These are phyloP conservation scores for Albugo laibachii DNA, from an alignment of 352 stramenopile species.

Conservation along the genomic window DNA sequence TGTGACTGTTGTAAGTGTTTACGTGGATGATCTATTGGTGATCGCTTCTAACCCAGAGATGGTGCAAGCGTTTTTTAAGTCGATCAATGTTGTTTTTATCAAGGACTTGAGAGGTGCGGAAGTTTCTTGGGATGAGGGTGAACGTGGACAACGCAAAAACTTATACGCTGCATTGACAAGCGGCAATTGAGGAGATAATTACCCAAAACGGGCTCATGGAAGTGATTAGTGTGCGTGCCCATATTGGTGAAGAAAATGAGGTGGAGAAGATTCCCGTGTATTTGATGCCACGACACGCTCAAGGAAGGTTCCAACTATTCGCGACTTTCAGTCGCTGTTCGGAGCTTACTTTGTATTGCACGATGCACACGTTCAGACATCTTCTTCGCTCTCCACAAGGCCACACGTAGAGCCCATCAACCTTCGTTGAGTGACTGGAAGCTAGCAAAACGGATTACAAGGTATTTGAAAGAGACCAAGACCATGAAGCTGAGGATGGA, in stretches of 20 bases:
- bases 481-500: constrained; percentile 4
- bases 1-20: constrained; percentile 5
- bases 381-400: constrained; percentile 9
- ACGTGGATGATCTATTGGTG: constrained; percentile 16
- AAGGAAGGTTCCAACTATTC: constrained; percentile 3
- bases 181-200: constrained; percentile 9
- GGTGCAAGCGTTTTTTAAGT: constrained; percentile 6
- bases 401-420: constrained; percentile 5
- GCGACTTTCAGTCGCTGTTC: constrained; percentile 15
- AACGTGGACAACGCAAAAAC: background rate
- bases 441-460: constrained; percentile 1
- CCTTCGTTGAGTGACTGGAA: constrained; percentile 3
- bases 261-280: background rate
- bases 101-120: constrained; percentile 7
- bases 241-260: constrained; percentile 2
- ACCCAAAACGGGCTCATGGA: constrained; percentile 5
- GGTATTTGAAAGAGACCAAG: constrained; percentile 10
- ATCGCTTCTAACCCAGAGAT: constrained; percentile 1
- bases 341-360: constrained; percentile 15
- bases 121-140: constrained; percentile 14
- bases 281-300: constrained; percentile 3
- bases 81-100: constrained; percentile 7
- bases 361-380: constrained; percentile 13
- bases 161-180: constrained; percentile 9
- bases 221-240: constrained; percentile 6